These are phyloP conservation scores for Escallonia rubra DNA, from an alignment of 129 eudicot species.

Conservation along the genomic window DNA sequence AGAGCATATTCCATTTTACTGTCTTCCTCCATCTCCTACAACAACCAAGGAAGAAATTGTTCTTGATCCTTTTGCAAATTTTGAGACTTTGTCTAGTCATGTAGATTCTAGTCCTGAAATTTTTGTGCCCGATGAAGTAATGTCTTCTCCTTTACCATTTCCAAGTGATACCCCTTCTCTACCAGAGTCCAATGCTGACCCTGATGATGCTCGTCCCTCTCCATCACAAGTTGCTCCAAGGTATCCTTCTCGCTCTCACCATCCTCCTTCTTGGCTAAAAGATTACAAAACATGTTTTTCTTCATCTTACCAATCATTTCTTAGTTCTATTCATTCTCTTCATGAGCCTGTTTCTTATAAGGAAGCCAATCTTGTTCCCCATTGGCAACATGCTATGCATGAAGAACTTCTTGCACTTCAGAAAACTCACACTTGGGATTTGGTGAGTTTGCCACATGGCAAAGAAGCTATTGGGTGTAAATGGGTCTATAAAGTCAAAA, in stretches of 20 bases:
- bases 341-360: background rate
- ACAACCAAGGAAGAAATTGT: background rate
- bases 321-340: background rate
- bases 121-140: background rate
- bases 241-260: too few species aligned
- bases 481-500: slow-evolving; percentile 3
- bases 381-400: background rate
- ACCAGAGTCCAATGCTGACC: background rate
- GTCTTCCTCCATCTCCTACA: background rate
- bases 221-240: background rate
- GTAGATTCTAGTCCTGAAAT: background rate
- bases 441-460: background rate
- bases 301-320: background rate
- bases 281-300: too few species aligned
- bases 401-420: background rate
- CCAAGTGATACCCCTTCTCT: background rate
- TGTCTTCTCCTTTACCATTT: background rate
- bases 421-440: background rate
- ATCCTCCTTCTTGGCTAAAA: too few species aligned
- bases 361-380: background rate
- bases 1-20: background rate
- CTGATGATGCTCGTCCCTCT: background rate
- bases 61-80: background rate
- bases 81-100: background rate
- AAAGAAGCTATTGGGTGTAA: background rate